Evolutionary conservation across 2,329 filamentous ascomycete genomes (phyloP).

Genomic region (Zasmidium cellare): DNA sequence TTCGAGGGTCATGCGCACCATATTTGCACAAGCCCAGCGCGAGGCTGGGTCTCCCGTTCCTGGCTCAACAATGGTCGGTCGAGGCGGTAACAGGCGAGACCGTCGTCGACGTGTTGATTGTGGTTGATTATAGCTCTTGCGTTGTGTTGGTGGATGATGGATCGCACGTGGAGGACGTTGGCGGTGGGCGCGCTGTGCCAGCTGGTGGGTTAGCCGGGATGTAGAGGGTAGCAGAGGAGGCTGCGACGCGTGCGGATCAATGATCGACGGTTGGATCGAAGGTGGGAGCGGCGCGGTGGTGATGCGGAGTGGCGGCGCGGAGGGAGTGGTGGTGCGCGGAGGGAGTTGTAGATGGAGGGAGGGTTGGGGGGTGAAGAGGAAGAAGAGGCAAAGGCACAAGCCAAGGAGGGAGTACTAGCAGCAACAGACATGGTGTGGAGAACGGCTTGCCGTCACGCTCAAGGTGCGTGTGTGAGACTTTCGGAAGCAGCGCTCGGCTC

Average conservation of each 20-base stretch:
- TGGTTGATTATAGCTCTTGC: conserved; percentile 6
- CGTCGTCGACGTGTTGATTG: not conserved
- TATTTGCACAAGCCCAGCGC: conserved; percentile 23
- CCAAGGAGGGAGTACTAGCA: not conserved
- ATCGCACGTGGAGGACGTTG: conserved; percentile 5
- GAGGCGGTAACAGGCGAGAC: not conserved
- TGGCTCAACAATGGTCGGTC: not conserved
- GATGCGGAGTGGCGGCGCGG: not conserved
- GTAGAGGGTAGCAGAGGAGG: conserved; percentile 3
- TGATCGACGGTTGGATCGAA: conserved; percentile 47
- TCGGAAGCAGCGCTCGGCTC: not conserved
- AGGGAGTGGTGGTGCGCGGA: conserved; percentile 26
- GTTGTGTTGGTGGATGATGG: conserved; percentile 72
- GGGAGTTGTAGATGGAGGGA: conserved; percentile 17
- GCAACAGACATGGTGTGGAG: conserved; percentile 3
- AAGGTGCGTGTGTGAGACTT: not conserved
- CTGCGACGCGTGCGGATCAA: conserved; percentile 1
- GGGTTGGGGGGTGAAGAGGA: conserved; percentile 23
- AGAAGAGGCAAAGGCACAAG: conserved; percentile 5
- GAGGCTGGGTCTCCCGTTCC: conserved; percentile 18
- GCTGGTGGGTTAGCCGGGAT: conserved; percentile 1
- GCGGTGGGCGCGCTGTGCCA: conserved; percentile 2
- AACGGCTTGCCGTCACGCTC: not conserved
- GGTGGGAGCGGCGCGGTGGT: conserved; percentile 59
- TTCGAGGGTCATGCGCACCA: conserved; percentile 21